Conservation (phyloP, 2,329 filamentous ascomycete species). For the Rasamsonia emersonii region DNA sequence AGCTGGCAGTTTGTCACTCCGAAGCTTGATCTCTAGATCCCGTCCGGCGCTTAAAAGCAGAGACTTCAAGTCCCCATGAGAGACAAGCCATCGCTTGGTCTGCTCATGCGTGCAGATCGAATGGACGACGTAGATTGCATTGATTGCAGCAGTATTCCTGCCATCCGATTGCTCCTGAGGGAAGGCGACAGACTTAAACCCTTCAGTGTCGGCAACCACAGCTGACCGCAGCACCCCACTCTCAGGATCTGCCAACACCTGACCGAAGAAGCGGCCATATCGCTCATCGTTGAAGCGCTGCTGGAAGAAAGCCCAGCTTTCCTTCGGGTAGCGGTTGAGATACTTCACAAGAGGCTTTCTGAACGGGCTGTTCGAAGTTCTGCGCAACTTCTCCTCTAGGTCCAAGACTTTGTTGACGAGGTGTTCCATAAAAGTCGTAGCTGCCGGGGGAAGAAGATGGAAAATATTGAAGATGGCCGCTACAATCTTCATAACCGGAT, state of each 20-base stretch:
- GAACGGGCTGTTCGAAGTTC: slow-evolving; percentile 89
- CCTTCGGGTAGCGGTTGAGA: slow-evolving; percentile 83
- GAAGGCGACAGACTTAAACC: slow-evolving; percentile 56
- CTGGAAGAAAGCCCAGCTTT: slow-evolving; percentile 75
- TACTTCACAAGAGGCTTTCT: slow-evolving; percentile 84
- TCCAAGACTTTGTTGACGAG: slow-evolving; percentile 86
- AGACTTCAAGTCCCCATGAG: slow-evolving; percentile 49
- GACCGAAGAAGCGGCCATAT: slow-evolving; percentile 84
- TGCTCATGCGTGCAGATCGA: slow-evolving; percentile 62
- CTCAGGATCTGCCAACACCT: slow-evolving; percentile 67
- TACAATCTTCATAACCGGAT: slow-evolving; percentile 86
- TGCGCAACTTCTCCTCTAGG: slow-evolving; percentile 72
- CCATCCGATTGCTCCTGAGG: slow-evolving; percentile 58
- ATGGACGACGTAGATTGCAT: slow-evolving; percentile 76
- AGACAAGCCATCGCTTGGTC: slow-evolving; percentile 58
- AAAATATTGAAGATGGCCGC: slow-evolving; percentile 95
- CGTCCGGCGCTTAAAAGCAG: slow-evolving; percentile 59
- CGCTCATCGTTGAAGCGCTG: slow-evolving; percentile 71
- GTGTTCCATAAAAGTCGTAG: slow-evolving; percentile 81
- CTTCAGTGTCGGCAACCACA: slow-evolving; percentile 63
- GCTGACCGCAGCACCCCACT: slow-evolving; percentile 67
- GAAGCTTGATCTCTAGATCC: slow-evolving; percentile 67
- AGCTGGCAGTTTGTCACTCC: slow-evolving; percentile 59
- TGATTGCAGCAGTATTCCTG: slow-evolving; percentile 71
- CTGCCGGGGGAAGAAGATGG: slow-evolving; percentile 83